A percentile compares a stretch with the other conserved stretches of the same genome.
Evolutionary conservation across 768 basidiomycete genomes (phyloP).

Genomic region (Chalciporus sphaerocephalus): DNA sequence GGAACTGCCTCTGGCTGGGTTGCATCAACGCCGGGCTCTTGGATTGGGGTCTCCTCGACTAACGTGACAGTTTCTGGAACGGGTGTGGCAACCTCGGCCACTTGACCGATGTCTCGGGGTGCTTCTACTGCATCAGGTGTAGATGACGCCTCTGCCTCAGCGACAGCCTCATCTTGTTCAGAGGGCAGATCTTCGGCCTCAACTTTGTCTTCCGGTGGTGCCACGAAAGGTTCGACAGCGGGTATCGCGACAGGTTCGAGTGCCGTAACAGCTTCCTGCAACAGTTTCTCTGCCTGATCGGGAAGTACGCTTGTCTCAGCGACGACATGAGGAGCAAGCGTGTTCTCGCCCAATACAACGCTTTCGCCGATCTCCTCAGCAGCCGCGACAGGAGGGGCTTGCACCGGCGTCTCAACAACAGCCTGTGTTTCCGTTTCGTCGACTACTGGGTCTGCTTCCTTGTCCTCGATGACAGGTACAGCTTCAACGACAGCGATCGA

Average conservation of each 20-base stretch:
- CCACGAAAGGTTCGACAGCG: slow-evolving; percentile 6
- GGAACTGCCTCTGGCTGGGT: not conserved
- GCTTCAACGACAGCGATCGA: not conserved
- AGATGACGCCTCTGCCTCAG: slow-evolving; percentile 14
- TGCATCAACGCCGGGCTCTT: slow-evolving; percentile 3
- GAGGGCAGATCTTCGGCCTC: slow-evolving; percentile 1
- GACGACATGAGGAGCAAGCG: slow-evolving; percentile 1
- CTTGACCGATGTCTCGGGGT: slow-evolving; percentile 9
- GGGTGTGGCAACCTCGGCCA: slow-evolving; percentile 12
- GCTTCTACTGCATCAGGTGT: slow-evolving; percentile 8
- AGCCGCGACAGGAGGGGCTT: not conserved
- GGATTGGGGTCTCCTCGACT: slow-evolving; percentile 15
- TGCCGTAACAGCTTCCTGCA: not conserved
- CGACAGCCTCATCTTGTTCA: slow-evolving; percentile 1
- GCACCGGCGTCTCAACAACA: not conserved
- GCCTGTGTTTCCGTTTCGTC: not conserved
- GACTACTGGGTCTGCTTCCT: not conserved
- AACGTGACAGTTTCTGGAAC: slow-evolving; percentile 9
- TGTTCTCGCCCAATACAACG: not conserved
- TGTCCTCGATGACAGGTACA: not conserved
- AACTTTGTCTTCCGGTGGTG: not conserved
- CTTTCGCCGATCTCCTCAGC: not conserved
- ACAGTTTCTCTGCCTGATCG: slow-evolving; percentile 2
- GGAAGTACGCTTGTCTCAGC: not conserved
- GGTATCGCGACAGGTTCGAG: slow-evolving; percentile 5